A percentile compares a stretch with the other conserved stretches of the same genome.
phyloP scores from a whole-genome alignment of 306 rosid species.

The Lathyrus aphaca region DNA sequence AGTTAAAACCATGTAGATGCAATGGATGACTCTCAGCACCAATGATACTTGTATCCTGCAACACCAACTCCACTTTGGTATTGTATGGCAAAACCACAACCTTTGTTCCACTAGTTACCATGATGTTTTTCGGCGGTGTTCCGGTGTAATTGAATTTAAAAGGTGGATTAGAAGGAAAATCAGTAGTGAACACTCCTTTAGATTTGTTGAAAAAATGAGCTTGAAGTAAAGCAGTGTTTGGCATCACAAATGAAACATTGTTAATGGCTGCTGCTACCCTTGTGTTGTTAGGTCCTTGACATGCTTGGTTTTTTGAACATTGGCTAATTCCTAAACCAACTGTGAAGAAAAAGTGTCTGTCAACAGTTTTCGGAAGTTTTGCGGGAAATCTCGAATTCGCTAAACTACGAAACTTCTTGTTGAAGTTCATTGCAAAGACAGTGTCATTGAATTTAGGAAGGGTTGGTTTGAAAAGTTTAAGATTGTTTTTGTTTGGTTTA shows the following conservation, averaged over 20 bases:
- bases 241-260: slow-evolving; percentile 72
- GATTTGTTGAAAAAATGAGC: slow-evolving; percentile 68
- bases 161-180: slow-evolving; percentile 69
- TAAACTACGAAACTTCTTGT: slow-evolving; percentile 56
- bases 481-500: slow-evolving; percentile 43
- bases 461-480: slow-evolving; percentile 52
- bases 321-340: slow-evolving; percentile 60
- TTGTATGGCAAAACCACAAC: slow-evolving; percentile 56
- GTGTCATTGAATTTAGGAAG: slow-evolving; percentile 68
- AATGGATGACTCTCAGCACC: slow-evolving; percentile 81
- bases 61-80: slow-evolving; percentile 60
- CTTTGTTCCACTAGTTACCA: slow-evolving; percentile 61
- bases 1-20: slow-evolving; percentile 80
- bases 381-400: slow-evolving; percentile 59
- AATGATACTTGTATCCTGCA: slow-evolving; percentile 74
- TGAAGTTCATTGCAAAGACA: slow-evolving; percentile 52
- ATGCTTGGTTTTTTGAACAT: slow-evolving; percentile 54
- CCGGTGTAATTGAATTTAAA: slow-evolving; percentile 74
- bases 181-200: slow-evolving; percentile 58
- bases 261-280: slow-evolving; percentile 57
- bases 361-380: slow-evolving; percentile 57
- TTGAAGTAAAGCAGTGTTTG: slow-evolving; percentile 68
- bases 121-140: slow-evolving; percentile 57
- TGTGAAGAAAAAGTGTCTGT: slow-evolving; percentile 61
- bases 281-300: slow-evolving; percentile 70